These are phyloP conservation scores for Taxillus chinensis DNA, from an alignment of 164 flowering plant genomes.

Conservation along the genomic window DNA sequence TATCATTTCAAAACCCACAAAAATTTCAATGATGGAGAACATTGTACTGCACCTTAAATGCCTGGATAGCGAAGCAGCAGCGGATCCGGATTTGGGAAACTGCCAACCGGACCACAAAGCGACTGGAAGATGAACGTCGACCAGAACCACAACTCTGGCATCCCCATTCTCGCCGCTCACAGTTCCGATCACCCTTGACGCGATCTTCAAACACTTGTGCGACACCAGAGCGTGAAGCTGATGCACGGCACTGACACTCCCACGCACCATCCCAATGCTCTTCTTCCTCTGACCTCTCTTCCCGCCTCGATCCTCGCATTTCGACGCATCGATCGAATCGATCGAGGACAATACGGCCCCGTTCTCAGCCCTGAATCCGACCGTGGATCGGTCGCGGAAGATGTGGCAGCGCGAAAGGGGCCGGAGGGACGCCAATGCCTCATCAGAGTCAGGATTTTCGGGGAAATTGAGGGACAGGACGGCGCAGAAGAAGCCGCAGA, in stretches of 20 bases:
- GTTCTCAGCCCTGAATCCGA: constrained; percentile 19
- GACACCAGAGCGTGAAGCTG: constrained; percentile 41
- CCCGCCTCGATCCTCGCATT: constrained; percentile 5
- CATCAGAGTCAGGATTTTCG: background rate
- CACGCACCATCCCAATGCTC: constrained; percentile 34
- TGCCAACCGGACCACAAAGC: constrained; percentile 78
- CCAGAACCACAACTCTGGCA: constrained; percentile 48
- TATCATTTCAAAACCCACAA: too few relatives aligned
- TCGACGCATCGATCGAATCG: constrained; percentile 2
- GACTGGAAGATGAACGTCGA: constrained; percentile 71
- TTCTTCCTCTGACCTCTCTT: constrained; percentile 15
- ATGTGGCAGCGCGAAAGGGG: constrained; percentile 18
- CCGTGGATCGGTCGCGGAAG: constrained; percentile 11
- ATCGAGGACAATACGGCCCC: constrained; percentile 23
- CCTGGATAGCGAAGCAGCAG: constrained; percentile 56
- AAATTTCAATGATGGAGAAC: background rate
- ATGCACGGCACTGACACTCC: constrained; percentile 47
- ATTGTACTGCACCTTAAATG: constrained; percentile 56
- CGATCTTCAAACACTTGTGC: constrained; percentile 47
- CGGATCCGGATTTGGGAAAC: constrained; percentile 45
- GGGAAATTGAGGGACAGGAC: constrained; percentile 32
- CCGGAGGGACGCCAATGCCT: constrained; percentile 8
- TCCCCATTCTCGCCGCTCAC: constrained; percentile 15
- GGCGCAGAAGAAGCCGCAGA: constrained; percentile 54
- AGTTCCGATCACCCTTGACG: constrained; percentile 35